Evolutionary conservation across 2,329 filamentous ascomycete species (phyloP).

Genomic region (Fonsecaea multimorphosa): DNA sequence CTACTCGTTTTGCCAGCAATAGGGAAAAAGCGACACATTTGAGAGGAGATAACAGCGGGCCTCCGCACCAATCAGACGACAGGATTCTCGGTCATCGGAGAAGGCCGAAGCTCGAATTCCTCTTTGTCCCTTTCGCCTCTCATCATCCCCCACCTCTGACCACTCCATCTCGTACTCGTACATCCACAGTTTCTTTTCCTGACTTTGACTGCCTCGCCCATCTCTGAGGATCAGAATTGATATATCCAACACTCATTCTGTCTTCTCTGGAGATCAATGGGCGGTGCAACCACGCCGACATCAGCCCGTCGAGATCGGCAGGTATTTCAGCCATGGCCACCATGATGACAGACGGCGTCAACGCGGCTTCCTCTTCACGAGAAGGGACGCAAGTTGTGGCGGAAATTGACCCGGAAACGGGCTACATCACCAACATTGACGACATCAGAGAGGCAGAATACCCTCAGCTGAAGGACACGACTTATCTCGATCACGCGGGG

Average conservation of each 20-base stretch:
- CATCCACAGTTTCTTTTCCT: conserved; percentile 12
- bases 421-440: conserved; percentile 55
- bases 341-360: conserved; percentile 22
- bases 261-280: conserved; percentile 27
- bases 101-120: conserved; percentile 25
- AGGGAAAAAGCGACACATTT: not conserved
- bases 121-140: not conserved
- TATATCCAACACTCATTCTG: conserved; percentile 15
- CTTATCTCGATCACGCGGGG: conserved; percentile 95
- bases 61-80: conserved; percentile 28
- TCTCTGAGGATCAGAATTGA: not conserved
- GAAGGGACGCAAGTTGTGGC: conserved; percentile 14
- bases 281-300: conserved; percentile 7
- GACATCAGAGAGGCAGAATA: conserved; percentile 56
- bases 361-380: not conserved
- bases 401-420: conserved; percentile 33
- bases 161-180: conserved; percentile 27
- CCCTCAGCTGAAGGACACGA: conserved; percentile 60
- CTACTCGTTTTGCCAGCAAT: not conserved
- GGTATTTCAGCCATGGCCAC: conserved; percentile 30
- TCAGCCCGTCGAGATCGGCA: conserved; percentile 15
- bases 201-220: not conserved
- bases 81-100: conserved; percentile 18
- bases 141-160: conserved; percentile 11
- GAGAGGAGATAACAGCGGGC: conserved; percentile 19